Percentiles rank a stretch among this genome's conserved stretches.
Conservation (phyloP, 176 grass and related monocot species). For the Musa itinerans region DNA sequence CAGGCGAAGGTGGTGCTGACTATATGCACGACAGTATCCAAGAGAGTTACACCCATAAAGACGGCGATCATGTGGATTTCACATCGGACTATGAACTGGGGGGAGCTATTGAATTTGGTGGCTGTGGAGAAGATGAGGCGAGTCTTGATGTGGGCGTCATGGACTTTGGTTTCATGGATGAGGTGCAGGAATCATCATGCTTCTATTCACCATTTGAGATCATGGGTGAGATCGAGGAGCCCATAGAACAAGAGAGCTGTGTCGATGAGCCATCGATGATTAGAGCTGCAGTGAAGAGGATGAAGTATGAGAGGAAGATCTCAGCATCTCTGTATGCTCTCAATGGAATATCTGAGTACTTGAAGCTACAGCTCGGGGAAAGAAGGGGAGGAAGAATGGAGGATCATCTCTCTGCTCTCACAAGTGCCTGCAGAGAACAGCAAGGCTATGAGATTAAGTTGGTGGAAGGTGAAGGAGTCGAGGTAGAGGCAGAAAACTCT, state of each 20-base stretch:
- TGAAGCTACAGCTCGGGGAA: constrained; percentile 12
- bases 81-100: neutral
- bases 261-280: constrained; percentile 14
- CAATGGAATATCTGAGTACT: constrained; percentile 20
- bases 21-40: neutral
- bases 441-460: neutral
- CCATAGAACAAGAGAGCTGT: constrained; percentile 9
- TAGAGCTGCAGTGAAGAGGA: constrained; percentile 18
- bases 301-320: constrained; percentile 26
- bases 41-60: neutral
- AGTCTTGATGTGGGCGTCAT: constrained; percentile 21
- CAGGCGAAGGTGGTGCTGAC: constrained; percentile 21
- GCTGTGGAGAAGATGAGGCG: constrained; percentile 19
- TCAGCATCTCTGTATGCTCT: constrained; percentile 22
- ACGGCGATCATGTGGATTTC: neutral
- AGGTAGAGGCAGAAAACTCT: constrained; percentile 13
- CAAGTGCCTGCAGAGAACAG: constrained; percentile 45
- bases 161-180: constrained; percentile 67
- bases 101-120: neutral
- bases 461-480: constrained; percentile 2
- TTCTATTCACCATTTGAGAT: constrained; percentile 24
- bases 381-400: neutral
- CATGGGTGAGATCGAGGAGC: constrained; percentile 15
- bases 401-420: constrained; percentile 47
- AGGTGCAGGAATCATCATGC: neutral